Evolutionary conservation across 768 basidiomycete genomes (phyloP), one percentile per base, ranked within the genome.

Genomic region (Boletus rex-veris): DNA sequence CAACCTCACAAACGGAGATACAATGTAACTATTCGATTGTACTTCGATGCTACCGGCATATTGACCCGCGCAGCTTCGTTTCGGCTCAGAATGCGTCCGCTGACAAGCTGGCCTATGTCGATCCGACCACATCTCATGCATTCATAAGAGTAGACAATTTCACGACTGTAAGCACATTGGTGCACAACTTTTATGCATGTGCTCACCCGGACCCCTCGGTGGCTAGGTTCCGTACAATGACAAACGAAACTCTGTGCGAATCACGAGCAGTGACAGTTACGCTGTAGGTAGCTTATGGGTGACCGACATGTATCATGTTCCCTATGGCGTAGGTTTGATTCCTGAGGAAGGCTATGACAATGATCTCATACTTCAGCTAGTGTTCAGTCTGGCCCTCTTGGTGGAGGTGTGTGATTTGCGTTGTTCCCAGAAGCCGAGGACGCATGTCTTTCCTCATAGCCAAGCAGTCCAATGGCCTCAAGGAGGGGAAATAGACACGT

Each of bases 81-180:
- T 78, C 77, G 1, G 66, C 65, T 11, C 55, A 63, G 45, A 71
- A 71, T 14, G 84, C 80, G 4, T 64, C 71, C 33, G 71, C 77
- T 7, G 69, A 76, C 36, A 68, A 79, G 52, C 80, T 89, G 35
- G 79, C 85, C 2, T 88, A 77, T 61, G 77, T 88, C 40, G 84
- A 90, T 58, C 26, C 76, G 8, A 58, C 73, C 16, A 85, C 86
- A 4, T 85, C 83, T 14, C 85, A 86, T 55, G 88, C 88, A 2
- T 81, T 91, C 62, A 85, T 91, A 64, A 81, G 79, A 62, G 87
- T 90, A 12, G 89, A 90, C 71, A 89, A 90, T 64, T 80, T 77
- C 28, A 75, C 84, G 1, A 73, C 63, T 2, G 78, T 88, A 16
- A 66, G 66, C 16, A 62, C 54, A 40, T 16, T 37, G 2, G 26